A percentile compares a stretch with the other conserved stretches of the same genome.
Evolutionary conservation across 805 yeast species (phyloP).

Genomic region (Naumovozyma baii): DNA sequence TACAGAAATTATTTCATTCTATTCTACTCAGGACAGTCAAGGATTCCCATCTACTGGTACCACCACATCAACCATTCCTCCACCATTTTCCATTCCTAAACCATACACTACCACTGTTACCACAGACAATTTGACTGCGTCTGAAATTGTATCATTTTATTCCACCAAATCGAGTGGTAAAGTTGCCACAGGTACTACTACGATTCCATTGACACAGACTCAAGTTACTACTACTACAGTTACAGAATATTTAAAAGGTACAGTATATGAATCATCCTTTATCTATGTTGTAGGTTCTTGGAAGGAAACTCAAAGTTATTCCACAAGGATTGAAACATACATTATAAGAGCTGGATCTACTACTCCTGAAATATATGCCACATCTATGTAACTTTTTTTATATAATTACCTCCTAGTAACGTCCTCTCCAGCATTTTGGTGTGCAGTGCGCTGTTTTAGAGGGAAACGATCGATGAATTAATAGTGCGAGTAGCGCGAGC

Average conservation of each 20-base stretch:
- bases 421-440: too few species aligned
- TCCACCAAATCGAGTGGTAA: neutral
- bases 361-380: too few species aligned
- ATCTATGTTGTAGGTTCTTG: neutral
- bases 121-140: neutral
- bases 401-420: too few species aligned
- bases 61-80: neutral
- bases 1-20: neutral
- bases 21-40: neutral
- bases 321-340: neutral
- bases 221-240: neutral
- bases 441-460: too few species aligned
- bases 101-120: neutral
- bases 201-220: neutral
- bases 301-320: neutral
- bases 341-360: neutral
- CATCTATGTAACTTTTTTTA: too few species aligned
- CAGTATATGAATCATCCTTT: neutral
- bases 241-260: neutral
- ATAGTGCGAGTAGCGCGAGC: too few species aligned
- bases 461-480: too few species aligned
- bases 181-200: neutral
- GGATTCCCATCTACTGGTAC: neutral
- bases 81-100: neutral
- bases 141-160: neutral